Evolutionary conservation across 2,329 filamentous ascomycete species (phyloP), one percentile per base, ranked within the genome.

Genomic region (Cercospora sp.): DNA sequence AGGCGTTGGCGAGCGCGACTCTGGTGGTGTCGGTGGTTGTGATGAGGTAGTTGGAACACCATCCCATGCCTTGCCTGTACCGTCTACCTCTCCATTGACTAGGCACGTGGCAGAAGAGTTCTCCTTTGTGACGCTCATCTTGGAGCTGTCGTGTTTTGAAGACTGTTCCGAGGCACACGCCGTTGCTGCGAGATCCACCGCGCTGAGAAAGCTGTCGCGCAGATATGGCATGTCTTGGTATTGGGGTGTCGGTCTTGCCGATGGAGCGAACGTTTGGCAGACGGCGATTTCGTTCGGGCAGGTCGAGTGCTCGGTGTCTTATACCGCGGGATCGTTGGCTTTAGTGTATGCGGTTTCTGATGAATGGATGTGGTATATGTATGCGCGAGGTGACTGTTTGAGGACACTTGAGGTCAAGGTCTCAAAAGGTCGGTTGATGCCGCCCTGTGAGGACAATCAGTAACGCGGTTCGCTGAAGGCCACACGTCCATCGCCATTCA

Each of bases 11-110:
- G 68, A 64, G 26, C 72, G 71, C 5, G 71, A 72, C 13, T 67
- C 55, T 10, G 75, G 73, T 8, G 75, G 73, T 12, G 75, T 74
- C 13, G 75, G 72, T 26, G 74, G 72, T 39, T 69, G 72, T 5
- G 73, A 76, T 7, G 70, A 69, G 16, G 36, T 68, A 16, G 71
- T 18, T 6, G 36, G 31, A 18, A 45, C 18, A 28, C 61, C 31
- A 23, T 64, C 61, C 61, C 31, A 33, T 64, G 48, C 16, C 6
- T 30, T n/a, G 30, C 48, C 48, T 30, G 31, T 10, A 45, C 16
- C 23, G 12, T 63, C 23, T 28, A 53, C 26, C 12, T 30, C 60
- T 18, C 39, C 60, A 3, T 39, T 57, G 31, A 4, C 30, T 12
- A 26, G 30, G 13, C 13, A n/a, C 31, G 26, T 30, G 39, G 20